Percentiles rank a stretch among this genome's conserved stretches.
These are phyloP conservation scores for Daldinia eschscholtzii DNA, from an alignment of 2,329 filamentous ascomycete species.

Conservation along the genomic window DNA sequence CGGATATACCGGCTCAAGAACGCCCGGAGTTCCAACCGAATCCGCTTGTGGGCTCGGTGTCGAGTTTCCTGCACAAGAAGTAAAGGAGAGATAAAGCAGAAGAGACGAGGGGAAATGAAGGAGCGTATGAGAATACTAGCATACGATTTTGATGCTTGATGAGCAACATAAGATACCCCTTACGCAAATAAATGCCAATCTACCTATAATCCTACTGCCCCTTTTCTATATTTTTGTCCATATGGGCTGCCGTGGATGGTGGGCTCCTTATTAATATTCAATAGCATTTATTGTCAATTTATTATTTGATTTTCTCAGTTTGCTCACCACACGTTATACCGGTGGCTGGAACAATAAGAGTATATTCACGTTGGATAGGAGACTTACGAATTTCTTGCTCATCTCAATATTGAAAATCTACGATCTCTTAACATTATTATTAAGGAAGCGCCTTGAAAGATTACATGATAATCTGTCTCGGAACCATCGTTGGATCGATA, in stretches of 20 bases:
- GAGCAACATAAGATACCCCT: slow-evolving; percentile 35
- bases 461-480: background rate
- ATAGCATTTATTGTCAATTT: background rate
- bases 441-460: background rate
- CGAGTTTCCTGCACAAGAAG: slow-evolving; percentile 54
- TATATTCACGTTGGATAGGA: background rate
- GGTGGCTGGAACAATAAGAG: background rate
- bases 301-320: background rate
- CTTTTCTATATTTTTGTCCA: background rate
- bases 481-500: background rate
- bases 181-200: background rate
- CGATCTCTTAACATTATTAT: background rate
- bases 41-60: slow-evolving; percentile 58
- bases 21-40: slow-evolving; percentile 58
- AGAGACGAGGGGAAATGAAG: background rate
- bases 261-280: background rate
- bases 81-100: slow-evolving; percentile 17
- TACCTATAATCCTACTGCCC: slow-evolving; percentile 4
- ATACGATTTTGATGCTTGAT: slow-evolving; percentile 5
- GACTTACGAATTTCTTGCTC: background rate
- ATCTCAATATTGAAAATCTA: background rate
- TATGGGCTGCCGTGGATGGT: background rate
- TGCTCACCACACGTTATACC: background rate
- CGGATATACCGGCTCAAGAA: slow-evolving; percentile 39
- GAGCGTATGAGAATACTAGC: slow-evolving; percentile 1